A percentile compares a stretch with the other conserved stretches of the same genome.
These are phyloP conservation scores for Henckelia pumila DNA, from an alignment of 257 asterid genomes.

Conservation along the genomic window DNA sequence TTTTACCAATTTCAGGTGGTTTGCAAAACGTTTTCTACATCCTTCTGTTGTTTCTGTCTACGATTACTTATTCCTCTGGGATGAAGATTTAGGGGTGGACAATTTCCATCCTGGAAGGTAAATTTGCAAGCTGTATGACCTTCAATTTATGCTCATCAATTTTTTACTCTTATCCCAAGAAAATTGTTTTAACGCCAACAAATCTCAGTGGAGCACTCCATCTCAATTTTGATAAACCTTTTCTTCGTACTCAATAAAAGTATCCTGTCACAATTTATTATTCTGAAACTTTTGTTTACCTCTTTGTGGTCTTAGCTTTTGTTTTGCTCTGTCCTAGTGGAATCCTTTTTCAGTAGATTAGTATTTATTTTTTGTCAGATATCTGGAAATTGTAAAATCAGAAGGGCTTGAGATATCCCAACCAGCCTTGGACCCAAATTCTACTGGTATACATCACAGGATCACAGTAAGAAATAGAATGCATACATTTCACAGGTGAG, in stretches of 20 bases:
- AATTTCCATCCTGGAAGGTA: constrained; percentile 91
- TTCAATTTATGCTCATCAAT: not conserved
- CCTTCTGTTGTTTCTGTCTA: constrained; percentile 80
- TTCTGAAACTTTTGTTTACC: constrained; percentile 2
- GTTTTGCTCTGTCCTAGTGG: not conserved
- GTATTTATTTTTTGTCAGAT: constrained; percentile 40
- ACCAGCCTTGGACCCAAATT: constrained; percentile 99
- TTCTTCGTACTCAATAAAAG: not conserved
- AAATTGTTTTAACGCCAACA: constrained; percentile 7
- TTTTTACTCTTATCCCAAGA: constrained; percentile 6
- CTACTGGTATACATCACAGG: constrained; percentile 95
- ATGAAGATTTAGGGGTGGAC: constrained; percentile 93
- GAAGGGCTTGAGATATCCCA: constrained; percentile 94
- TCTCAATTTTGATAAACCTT: constrained; percentile 1
- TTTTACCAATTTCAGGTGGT: constrained; percentile 71
- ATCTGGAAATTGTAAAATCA: constrained; percentile 70
- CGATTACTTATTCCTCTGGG: constrained; percentile 97
- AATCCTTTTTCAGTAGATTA: constrained; percentile 8
- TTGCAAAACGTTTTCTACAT: constrained; percentile 90
- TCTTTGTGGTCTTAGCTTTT: not conserved
- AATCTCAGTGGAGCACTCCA: constrained; percentile 8
- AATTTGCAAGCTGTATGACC: not conserved
- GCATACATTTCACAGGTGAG: constrained; percentile 74
- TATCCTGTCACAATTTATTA: not conserved
- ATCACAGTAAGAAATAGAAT: constrained; percentile 77